These are phyloP conservation scores for Fallopia convolvulus DNA, from an alignment of 148 eudicot species.

Conservation along the genomic window DNA sequence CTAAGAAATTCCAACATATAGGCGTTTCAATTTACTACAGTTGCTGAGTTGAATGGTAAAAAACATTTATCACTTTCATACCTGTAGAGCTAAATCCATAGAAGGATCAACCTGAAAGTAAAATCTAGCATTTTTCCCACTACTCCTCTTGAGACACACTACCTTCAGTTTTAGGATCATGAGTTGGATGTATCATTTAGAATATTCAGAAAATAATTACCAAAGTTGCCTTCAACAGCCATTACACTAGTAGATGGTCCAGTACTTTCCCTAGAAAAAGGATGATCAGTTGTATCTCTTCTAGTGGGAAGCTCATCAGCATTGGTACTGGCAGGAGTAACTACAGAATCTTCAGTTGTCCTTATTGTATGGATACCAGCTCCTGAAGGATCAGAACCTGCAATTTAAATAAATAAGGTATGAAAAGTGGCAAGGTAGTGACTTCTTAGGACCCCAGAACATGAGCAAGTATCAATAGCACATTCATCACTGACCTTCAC, in stretches of 20 bases:
- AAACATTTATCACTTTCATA: slow-evolving; percentile 14
- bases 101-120: no score
- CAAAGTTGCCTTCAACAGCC: not conserved
- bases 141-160: slow-evolving; percentile 37
- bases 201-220: not conserved
- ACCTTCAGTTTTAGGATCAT: not conserved
- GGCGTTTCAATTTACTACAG: not conserved
- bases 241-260: not conserved
- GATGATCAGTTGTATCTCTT: slow-evolving; percentile 17
- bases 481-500: no score
- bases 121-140: slow-evolving; percentile 37
- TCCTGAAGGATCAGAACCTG: slow-evolving; percentile 10
- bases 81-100: slow-evolving; percentile 98
- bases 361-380: slow-evolving; percentile 18
- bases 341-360: slow-evolving; percentile 18
- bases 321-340: slow-evolving; percentile 19
- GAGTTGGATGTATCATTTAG: not conserved
- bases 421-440: no score
- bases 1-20: not conserved
- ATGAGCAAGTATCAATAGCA: no score
- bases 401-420: not conserved
- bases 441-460: no score
- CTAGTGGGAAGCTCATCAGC: slow-evolving; percentile 23
- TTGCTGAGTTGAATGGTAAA: not conserved
- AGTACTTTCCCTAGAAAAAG: slow-evolving; percentile 12